Evolutionary conservation across 768 basidiomycete genomes (phyloP).

Genomic region (Pleurotus ostreatus): DNA sequence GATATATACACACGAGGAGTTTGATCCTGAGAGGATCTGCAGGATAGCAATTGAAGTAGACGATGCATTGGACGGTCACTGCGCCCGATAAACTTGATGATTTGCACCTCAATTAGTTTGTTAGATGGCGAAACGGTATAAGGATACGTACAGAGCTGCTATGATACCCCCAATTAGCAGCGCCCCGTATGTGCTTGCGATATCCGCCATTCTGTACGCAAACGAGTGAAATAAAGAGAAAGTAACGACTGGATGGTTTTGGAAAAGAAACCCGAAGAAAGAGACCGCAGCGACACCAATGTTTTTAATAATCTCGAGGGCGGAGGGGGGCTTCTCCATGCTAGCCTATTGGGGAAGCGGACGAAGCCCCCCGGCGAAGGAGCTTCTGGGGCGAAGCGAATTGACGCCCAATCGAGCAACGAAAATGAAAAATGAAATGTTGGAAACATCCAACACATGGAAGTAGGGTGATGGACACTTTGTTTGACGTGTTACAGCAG

Average conservation of each 20-base stretch:
- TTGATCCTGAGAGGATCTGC: conserved; percentile 4
- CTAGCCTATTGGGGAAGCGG: conserved; percentile 5
- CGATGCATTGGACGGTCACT: conserved; percentile 3
- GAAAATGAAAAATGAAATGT: too few relatives aligned
- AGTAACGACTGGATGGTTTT: neutral
- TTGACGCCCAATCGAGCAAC: too few relatives aligned
- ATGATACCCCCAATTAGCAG: conserved; percentile 1
- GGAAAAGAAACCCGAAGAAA: neutral
- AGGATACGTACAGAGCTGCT: conserved; percentile 1
- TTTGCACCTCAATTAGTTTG: neutral
- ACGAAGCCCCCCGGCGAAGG: conserved; percentile 2
- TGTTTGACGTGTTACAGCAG: too few relatives aligned
- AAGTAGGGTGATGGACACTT: too few relatives aligned
- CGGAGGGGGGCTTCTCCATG: neutral
- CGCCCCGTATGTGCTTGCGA: conserved; percentile 4
- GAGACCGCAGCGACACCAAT: neutral
- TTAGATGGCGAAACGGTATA: neutral
- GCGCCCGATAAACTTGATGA: neutral
- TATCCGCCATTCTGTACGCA: neutral
- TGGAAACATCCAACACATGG: too few relatives aligned
- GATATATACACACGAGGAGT: neutral
- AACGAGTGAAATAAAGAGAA: neutral
- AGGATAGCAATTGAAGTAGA: conserved; percentile 6
- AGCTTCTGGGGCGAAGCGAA: neutral
- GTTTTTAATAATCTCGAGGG: neutral